phyloP scores from a whole-genome alignment of 371 early-diverging fungal genomes.

The Capillidium rhysosporum region DNA sequence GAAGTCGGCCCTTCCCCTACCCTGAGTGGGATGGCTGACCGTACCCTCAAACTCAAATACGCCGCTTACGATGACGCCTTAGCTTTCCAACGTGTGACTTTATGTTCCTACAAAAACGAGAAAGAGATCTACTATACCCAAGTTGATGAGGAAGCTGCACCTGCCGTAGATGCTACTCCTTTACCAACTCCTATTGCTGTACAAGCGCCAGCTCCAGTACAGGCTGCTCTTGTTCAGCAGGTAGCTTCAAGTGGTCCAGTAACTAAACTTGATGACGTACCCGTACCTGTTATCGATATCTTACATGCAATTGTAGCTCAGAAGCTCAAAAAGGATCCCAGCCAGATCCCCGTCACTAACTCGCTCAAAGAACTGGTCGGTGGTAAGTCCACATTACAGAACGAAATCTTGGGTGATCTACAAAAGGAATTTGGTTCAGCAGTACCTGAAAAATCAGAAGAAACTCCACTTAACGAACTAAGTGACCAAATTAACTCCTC shows the following conservation, averaged over 20 bases:
- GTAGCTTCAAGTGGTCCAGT: conserved; percentile 31
- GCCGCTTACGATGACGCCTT: conserved; percentile 89
- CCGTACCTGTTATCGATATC: conserved; percentile 56
- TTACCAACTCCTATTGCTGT: conserved; percentile 31
- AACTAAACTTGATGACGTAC: conserved; percentile 37
- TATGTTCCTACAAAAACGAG: conserved; percentile 48
- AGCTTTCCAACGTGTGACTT: conserved; percentile 68
- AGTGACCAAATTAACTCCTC: conserved; percentile 37
- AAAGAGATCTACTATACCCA: conserved; percentile 90
- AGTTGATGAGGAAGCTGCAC: conserved; percentile 43
- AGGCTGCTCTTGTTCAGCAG: conserved; percentile 25
- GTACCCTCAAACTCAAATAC: conserved; percentile 90
- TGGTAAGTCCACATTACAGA: conserved; percentile 90
- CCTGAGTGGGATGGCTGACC: conserved; percentile 79
- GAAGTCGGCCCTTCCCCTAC: conserved; percentile 87
- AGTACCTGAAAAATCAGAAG: conserved; percentile 83
- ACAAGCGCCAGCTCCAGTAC: conserved; percentile 15
- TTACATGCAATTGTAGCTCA: conserved; percentile 70
- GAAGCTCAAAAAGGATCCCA: conserved; percentile 70
- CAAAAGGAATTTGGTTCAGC: conserved; percentile 75
- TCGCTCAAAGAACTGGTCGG: conserved; percentile 86
- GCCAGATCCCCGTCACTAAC: conserved; percentile 51
- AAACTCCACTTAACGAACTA: conserved; percentile 70
- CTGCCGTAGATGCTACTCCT: conserved; percentile 28
- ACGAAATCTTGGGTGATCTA: conserved; percentile 90